These are phyloP conservation scores for Narthecium ossifragum DNA, from an alignment of 106 monocot genomes.

Conservation along the genomic window DNA sequence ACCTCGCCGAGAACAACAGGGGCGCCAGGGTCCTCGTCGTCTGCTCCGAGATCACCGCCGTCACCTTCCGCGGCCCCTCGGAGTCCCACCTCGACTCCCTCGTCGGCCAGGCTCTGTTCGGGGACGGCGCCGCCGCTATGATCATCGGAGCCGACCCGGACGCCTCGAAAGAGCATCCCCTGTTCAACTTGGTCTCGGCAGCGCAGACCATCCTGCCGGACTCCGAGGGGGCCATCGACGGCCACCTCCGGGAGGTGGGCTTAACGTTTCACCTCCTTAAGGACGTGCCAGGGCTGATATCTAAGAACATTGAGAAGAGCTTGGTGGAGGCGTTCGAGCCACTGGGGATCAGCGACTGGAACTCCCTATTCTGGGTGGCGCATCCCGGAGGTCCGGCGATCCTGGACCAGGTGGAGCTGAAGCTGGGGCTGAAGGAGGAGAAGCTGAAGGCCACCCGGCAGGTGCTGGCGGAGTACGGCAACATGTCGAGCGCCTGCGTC, in stretches of 20 bases:
- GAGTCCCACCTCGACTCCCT: constrained; percentile 54
- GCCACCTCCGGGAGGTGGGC: constrained; percentile 55
- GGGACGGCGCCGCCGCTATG: constrained; percentile 75
- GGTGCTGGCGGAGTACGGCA: constrained; percentile 46
- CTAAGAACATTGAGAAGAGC: constrained; percentile 65
- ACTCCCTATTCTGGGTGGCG: constrained; percentile 44
- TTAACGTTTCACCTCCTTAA: constrained; percentile 60
- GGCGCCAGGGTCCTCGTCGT: constrained; percentile 65
- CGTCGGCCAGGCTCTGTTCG: constrained; percentile 75
- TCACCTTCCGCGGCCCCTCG: constrained; percentile 61
- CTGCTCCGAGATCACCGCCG: constrained; percentile 70
- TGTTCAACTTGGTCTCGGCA: constrained; percentile 54
- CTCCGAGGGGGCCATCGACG: constrained; percentile 72
- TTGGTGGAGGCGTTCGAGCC: constrained; percentile 45
- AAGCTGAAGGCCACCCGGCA: constrained; percentile 35
- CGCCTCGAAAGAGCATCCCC: constrained; percentile 30
- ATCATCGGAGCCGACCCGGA: constrained; percentile 65
- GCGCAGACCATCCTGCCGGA: constrained; percentile 53
- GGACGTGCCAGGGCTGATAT: constrained; percentile 66
- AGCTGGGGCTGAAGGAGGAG: constrained; percentile 27
- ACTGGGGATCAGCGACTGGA: constrained; percentile 45
- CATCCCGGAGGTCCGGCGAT: constrained; percentile 48
- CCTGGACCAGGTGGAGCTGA: constrained; percentile 44
- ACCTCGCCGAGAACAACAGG: constrained; percentile 85
- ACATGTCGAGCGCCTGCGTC: constrained; percentile 55